Conservation (phyloP, 1,139 yeast species). For the Candida dubliniensis region DNA sequence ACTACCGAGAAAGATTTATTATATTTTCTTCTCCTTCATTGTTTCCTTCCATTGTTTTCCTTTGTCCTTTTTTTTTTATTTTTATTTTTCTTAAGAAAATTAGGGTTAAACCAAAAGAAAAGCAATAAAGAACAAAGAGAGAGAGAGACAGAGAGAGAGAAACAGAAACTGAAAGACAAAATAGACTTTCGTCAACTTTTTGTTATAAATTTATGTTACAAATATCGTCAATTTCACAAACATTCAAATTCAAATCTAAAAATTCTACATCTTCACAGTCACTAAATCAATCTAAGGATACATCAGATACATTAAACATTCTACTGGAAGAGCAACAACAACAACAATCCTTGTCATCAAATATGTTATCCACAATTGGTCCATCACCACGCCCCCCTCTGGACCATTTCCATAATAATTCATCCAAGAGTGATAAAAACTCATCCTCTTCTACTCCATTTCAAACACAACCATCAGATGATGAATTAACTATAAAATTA, state of each 20-base stretch:
- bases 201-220: conserved; percentile 6
- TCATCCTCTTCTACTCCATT: not conserved
- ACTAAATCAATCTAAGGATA: not conserved
- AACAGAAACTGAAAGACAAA: too few relatives aligned
- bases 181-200: not conserved
- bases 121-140: too few relatives aligned
- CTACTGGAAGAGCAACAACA: not conserved
- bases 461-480: conserved; percentile 3
- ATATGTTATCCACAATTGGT: not conserved
- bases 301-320: not conserved
- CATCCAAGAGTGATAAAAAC: not conserved
- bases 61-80: too few relatives aligned
- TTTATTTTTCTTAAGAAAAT: too few relatives aligned
- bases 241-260: not conserved
- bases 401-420: not conserved
- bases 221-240: conserved; percentile 7
- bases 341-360: conserved; percentile 1
- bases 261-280: not conserved
- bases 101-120: too few relatives aligned
- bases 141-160: too few relatives aligned
- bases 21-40: too few relatives aligned
- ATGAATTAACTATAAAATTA: conserved; percentile 6
- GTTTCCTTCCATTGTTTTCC: too few relatives aligned
- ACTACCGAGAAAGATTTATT: too few relatives aligned
- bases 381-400: conserved; percentile 1